Base-by-base conservation (phyloP, 257 asterid species). In the Salvia hispanica region DNA sequence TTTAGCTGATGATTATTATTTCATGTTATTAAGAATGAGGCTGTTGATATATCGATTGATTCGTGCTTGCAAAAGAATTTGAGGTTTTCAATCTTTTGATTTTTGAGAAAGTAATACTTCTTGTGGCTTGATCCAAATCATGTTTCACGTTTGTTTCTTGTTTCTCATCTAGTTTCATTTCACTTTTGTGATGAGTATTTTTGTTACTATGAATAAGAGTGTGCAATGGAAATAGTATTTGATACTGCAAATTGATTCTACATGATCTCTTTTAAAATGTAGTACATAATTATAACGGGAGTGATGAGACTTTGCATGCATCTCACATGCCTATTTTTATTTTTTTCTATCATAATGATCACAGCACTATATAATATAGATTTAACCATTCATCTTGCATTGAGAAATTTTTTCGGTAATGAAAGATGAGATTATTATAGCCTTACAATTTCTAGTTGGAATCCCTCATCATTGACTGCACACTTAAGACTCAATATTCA, bases 291-390 rank as follows among this genome's bases (percentile, higher is more conserved):
- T 33, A 63, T 69, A 46, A 40, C 28, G 60, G 64, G 59, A 64
- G 71, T 65, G 70, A 66, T 73, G 67, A 53, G 62, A 50, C 9
- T 59, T 70, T 67, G 73, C 80, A 69, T 79, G 81, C 68, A 70
- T 72, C 62, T 74, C 76, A 62, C 72, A 62, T 67, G 76, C 58
- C 62, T 62, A 11, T 36, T 36, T 11, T 11, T 60, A 69, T 65
- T 51, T 69, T 51, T 58, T 7, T 15, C 67, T 36, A 25, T 74
- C 71, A 80, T 76, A 33, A 69, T 76, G 62, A 75, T 69, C 77
- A 40, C 66, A 69, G 48, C 83, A 78, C 75, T 51, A 65, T 14
- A 5, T 37, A 4, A 12, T 69, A 33, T 66, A 62, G 59, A 45
- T 53, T 68, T 62, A 40, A 40, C 46, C 67, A 56, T 48, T 3